phyloP scores from a whole-genome alignment of 2,329 filamentous ascomycete genomes.

The Cordyceps cicadae region DNA sequence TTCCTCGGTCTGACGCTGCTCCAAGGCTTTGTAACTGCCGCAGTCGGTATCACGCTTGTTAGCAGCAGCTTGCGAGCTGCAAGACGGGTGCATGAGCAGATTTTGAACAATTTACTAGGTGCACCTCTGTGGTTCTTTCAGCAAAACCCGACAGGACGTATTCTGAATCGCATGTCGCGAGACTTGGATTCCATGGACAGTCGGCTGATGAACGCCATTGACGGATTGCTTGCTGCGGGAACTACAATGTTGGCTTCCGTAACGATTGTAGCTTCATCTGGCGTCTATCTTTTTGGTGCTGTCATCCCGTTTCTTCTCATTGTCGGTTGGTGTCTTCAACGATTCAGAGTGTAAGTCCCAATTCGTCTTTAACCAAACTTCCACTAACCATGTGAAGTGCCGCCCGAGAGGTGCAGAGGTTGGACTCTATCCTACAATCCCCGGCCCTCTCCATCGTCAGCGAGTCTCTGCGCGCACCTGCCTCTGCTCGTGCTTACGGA shows the following conservation, averaged over 20 bases:
- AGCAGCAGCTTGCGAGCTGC: conserved; percentile 2
- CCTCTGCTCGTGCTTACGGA: not conserved
- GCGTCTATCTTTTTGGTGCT: not conserved
- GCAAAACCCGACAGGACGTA: conserved; percentile 1
- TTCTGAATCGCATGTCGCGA: conserved; percentile 5
- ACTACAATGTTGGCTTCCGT: conserved; percentile 7
- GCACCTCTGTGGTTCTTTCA: conserved; percentile 10
- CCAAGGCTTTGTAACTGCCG: not conserved
- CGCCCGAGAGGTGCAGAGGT: conserved; percentile 1
- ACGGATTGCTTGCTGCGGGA: not conserved
- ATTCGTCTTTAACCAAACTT: not conserved
- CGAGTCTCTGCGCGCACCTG: not conserved
- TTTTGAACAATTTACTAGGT: not conserved
- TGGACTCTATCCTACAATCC: conserved; percentile 4
- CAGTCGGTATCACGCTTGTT: not conserved
- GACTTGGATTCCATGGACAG: conserved; percentile 7
- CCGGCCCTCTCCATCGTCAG: not conserved
- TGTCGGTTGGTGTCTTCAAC: not conserved
- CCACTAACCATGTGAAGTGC: not conserved
- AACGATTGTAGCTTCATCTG: not conserved
- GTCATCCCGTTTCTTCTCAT: conserved; percentile 2
- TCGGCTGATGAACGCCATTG: conserved; percentile 5
- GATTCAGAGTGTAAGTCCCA: not conserved
- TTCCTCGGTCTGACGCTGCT: not conserved
- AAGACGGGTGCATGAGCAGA: not conserved